Evolutionary conservation across 371 early-diverging fungal species (phyloP).

Genomic region (Synchytrium microbalum): DNA sequence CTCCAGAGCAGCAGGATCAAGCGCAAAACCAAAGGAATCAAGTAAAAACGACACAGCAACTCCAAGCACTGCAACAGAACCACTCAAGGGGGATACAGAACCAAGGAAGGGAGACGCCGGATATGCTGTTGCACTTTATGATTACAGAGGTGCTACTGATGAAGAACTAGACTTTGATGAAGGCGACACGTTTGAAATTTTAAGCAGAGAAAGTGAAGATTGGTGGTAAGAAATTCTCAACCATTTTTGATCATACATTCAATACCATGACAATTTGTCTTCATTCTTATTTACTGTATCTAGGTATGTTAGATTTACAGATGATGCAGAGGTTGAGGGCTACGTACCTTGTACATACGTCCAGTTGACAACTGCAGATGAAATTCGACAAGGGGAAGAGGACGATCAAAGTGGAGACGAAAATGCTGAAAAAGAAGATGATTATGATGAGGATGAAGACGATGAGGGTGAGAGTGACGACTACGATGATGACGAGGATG

Average conservation of each 20-base stretch:
- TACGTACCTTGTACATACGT: conserved; percentile 25
- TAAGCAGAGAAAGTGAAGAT: conserved; percentile 29
- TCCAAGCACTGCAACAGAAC: too few relatives aligned
- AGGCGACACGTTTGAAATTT: conserved; percentile 26
- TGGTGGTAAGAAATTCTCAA: conserved; percentile 32
- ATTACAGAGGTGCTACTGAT: conserved; percentile 28
- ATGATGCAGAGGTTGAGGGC: conserved; percentile 7
- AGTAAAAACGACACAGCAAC: too few relatives aligned
- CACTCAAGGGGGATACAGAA: too few relatives aligned
- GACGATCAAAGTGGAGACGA: background rate
- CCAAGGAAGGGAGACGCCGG: too few relatives aligned
- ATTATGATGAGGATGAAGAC: conserved; percentile 9
- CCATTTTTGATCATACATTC: conserved; percentile 2
- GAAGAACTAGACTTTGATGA: conserved; percentile 27
- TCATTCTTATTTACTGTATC: background rate
- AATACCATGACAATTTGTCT: too few relatives aligned
- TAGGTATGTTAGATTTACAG: conserved; percentile 13
- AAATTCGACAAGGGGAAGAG: background rate
- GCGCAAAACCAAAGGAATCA: too few relatives aligned
- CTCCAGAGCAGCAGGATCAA: too few relatives aligned
- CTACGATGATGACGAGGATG: conserved; percentile 7
- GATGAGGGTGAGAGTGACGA: conserved; percentile 14
- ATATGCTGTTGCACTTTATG: conserved; percentile 21
- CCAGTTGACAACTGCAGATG: background rate
- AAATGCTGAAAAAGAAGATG: conserved; percentile 1